Evolutionary conservation across 1,284 basidiomycete species (phyloP), one percentile per base, ranked within the genome.

Genomic region (Melampsora larici-populina): DNA sequence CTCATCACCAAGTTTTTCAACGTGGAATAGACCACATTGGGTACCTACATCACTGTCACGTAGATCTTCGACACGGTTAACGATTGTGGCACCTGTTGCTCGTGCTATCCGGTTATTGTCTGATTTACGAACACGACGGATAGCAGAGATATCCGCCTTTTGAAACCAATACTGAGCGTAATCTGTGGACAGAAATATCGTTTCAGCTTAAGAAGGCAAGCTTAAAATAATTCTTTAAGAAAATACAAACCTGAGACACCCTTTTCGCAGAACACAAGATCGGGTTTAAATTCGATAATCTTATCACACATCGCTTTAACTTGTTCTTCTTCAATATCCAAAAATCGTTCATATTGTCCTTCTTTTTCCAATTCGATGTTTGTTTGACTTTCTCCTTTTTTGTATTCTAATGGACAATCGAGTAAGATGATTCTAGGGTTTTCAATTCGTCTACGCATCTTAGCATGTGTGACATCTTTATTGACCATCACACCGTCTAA

Each of bases 81-180:
- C 93, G 83, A 99, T 97, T 31, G 94, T 97, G 0, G 94, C 95
- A 48, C 95, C 95, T 43, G 93, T 91, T 0, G 94, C 95, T 63
- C 97, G 90, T 0, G 96, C 96, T 81, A 99, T 94, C 78, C 95
- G 92, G 86, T 98, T 99, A 87, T 99, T 98, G 85, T 99, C 96
- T 9, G 94, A 95, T 85, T 99, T 99, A 82, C 96, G 90, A 24
- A 99, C 94, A 21, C 95, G 90, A 70, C 96, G 92, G 80, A 99
- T 89, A 65, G 94, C 93, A 24, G 94, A 93, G 79, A 99, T 89
- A 84, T 95, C 91, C 79, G 92, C 88, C 83, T 94, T 94, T 82
- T 91, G 88, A 79, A 99, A 88, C 83, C 93, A 90, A 83, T 97
- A 92, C 83, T 99, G 97, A 0, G 96, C 95, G 66, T 94, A 89